These are phyloP conservation scores for Monascus purpureus DNA, from an alignment of 495 filamentous ascomycete species.

Conservation along the genomic window DNA sequence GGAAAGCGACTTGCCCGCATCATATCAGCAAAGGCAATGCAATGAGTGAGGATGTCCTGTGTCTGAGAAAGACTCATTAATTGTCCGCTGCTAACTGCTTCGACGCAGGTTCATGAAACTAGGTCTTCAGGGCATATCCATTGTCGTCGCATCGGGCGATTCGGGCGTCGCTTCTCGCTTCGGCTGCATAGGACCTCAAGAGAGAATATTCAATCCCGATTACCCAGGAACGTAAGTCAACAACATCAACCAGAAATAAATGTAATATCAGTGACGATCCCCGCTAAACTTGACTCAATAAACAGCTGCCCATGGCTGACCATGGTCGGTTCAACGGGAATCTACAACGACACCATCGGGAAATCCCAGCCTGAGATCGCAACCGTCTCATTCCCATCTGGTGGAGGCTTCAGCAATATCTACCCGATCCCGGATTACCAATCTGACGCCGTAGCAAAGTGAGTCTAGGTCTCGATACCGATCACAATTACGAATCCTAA, in stretches of 20 bases:
- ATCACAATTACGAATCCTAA: background rate
- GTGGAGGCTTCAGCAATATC: slow-evolving; percentile 36
- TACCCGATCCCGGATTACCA: slow-evolving; percentile 16
- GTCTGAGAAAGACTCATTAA: background rate
- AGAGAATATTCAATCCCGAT: slow-evolving; percentile 15
- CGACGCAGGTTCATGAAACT: slow-evolving; percentile 17
- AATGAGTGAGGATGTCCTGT: slow-evolving; percentile 12
- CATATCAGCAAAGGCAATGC: slow-evolving; percentile 25
- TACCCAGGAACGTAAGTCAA: slow-evolving; percentile 11
- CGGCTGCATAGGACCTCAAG: slow-evolving; percentile 4
- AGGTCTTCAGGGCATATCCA: slow-evolving; percentile 26
- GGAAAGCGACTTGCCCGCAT: slow-evolving; percentile 20
- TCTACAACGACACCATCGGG: slow-evolving; percentile 9
- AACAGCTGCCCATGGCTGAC: slow-evolving; percentile 32
- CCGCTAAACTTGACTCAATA: background rate
- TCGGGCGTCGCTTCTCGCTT: slow-evolving; percentile 19
- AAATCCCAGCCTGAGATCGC: slow-evolving; percentile 14
- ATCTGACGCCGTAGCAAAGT: slow-evolving; percentile 1
- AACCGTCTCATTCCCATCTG: slow-evolving; percentile 23
- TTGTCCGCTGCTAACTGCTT: background rate
- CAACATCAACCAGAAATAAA: too few species aligned
- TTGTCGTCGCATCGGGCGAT: slow-evolving; percentile 29
- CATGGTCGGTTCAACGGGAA: slow-evolving; percentile 25
- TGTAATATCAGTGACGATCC: too few species aligned
- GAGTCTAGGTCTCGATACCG: background rate